These are phyloP conservation scores for Pythium dissimile DNA, from an alignment of 352 stramenopile genomes.

Conservation along the genomic window DNA sequence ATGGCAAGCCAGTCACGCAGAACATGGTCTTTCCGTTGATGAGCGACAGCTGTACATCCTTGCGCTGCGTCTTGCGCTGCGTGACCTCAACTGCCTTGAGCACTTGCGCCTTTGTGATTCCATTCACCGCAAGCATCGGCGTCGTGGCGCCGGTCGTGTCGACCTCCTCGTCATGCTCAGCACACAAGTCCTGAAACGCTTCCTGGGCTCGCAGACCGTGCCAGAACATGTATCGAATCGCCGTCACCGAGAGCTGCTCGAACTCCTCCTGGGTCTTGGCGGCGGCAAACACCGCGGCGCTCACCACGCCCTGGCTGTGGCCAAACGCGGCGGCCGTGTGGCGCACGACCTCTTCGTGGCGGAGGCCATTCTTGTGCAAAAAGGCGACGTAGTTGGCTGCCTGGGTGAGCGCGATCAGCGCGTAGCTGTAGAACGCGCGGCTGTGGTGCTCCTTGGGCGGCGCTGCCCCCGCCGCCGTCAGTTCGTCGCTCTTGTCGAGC, in stretches of 20 bases:
- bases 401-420: conserved; percentile 73
- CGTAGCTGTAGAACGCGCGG: conserved; percentile 70
- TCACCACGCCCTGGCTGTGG: conserved; percentile 81
- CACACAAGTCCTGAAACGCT: conserved; percentile 33
- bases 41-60: conserved; percentile 69
- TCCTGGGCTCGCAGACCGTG: conserved; percentile 75
- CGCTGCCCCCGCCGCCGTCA: neutral
- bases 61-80: conserved; percentile 36
- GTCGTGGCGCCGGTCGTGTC: conserved; percentile 23
- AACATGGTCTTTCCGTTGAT: conserved; percentile 59
- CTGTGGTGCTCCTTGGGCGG: conserved; percentile 23
- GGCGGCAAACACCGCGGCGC: conserved; percentile 58
- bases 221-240: conserved; percentile 81
- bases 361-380: conserved; percentile 42
- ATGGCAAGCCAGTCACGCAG: conserved; percentile 66
- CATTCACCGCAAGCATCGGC: conserved; percentile 72
- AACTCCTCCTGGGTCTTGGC: conserved; percentile 55
- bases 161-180: conserved; percentile 3
- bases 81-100: conserved; percentile 47
- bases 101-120: conserved; percentile 53
- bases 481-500: conserved; percentile 25
- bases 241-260: conserved; percentile 32
- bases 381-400: conserved; percentile 75
- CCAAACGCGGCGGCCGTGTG: conserved; percentile 44
- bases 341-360: conserved; percentile 56